Percentiles rank a stretch among this genome's conserved stretches.
These are phyloP conservation scores for Pseudozyma tsukubaensis DNA, from an alignment of 1,284 basidiomycete species.

Conservation along the genomic window DNA sequence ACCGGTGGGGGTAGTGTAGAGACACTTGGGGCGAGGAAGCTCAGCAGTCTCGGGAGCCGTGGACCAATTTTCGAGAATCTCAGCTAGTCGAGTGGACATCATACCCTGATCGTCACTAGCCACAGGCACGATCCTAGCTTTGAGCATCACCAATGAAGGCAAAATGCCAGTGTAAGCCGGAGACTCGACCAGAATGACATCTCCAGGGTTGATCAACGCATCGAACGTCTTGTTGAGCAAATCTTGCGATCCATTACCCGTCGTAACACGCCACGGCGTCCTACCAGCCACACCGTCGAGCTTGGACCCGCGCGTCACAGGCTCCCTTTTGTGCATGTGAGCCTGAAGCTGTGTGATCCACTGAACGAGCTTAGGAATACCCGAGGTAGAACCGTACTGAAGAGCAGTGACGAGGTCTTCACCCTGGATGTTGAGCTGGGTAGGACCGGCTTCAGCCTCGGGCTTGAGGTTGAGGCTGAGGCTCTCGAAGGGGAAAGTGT, in stretches of 20 bases:
- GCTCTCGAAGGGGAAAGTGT: conserved; percentile 87
- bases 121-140: conserved; percentile 72
- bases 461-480: conserved; percentile 73
- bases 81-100: conserved; percentile 75
- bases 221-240: conserved; percentile 76
- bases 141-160: conserved; percentile 52
- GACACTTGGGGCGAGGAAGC: conserved; percentile 76
- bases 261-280: conserved; percentile 76
- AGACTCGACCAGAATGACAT: conserved; percentile 83
- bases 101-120: conserved; percentile 83
- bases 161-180: conserved; percentile 77
- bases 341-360: conserved; percentile 74
- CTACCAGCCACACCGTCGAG: conserved; percentile 47
- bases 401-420: conserved; percentile 66
- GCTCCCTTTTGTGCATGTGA: conserved; percentile 78
- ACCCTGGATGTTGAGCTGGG: conserved; percentile 63
- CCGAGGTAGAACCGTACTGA: conserved; percentile 77
- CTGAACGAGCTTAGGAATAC: conserved; percentile 75
- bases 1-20: conserved; percentile 79
- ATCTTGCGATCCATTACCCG: conserved; percentile 89
- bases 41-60: conserved; percentile 74
- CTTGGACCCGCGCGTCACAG: conserved; percentile 43
- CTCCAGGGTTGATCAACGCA: conserved; percentile 80
- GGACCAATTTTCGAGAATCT: conserved; percentile 79
- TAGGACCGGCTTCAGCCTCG: conserved; percentile 42